These are phyloP conservation scores for Kalmusia sp. DNA, from an alignment of 2,329 filamentous ascomycete species.

Conservation along the genomic window DNA sequence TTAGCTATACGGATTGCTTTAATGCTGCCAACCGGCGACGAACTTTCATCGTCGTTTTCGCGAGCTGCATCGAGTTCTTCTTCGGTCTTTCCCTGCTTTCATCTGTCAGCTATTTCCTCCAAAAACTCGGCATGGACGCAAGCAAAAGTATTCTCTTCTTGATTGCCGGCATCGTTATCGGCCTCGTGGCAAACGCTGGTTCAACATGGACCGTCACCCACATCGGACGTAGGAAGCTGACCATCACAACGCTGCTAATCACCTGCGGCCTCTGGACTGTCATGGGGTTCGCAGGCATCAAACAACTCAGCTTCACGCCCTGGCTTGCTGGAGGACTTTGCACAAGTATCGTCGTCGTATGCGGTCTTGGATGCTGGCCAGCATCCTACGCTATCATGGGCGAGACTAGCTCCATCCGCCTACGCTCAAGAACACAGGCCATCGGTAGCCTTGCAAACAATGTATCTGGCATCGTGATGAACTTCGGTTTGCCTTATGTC, in stretches of 20 bases:
- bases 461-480: slow-evolving; percentile 11
- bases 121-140: slow-evolving; percentile 17
- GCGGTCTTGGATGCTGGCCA: slow-evolving; percentile 24
- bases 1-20: slow-evolving; percentile 34
- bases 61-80: slow-evolving; percentile 52
- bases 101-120: slow-evolving; percentile 49
- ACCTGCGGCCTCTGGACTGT: slow-evolving; percentile 16
- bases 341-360: slow-evolving; percentile 13
- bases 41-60: slow-evolving; percentile 45
- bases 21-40: slow-evolving; percentile 20
- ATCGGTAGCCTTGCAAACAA: slow-evolving; percentile 33
- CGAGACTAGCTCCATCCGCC: slow-evolving; percentile 18
- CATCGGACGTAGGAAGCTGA: slow-evolving; percentile 18
- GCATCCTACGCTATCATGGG: slow-evolving; percentile 21
- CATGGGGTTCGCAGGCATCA: slow-evolving; percentile 25
- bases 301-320: slow-evolving; percentile 15
- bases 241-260: slow-evolving; percentile 13
- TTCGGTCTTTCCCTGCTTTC: slow-evolving; percentile 56
- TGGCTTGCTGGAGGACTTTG: slow-evolving; percentile 17
- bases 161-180: slow-evolving; percentile 20
- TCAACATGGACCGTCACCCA: slow-evolving; percentile 22
- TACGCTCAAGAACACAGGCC: slow-evolving; percentile 49
- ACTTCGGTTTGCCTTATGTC: slow-evolving; percentile 37
- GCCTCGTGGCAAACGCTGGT: slow-evolving; percentile 16
- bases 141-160: slow-evolving; percentile 19